phyloP scores from a whole-genome alignment of 495 filamentous ascomycete genomes.

The Daldinia bambusicola region DNA sequence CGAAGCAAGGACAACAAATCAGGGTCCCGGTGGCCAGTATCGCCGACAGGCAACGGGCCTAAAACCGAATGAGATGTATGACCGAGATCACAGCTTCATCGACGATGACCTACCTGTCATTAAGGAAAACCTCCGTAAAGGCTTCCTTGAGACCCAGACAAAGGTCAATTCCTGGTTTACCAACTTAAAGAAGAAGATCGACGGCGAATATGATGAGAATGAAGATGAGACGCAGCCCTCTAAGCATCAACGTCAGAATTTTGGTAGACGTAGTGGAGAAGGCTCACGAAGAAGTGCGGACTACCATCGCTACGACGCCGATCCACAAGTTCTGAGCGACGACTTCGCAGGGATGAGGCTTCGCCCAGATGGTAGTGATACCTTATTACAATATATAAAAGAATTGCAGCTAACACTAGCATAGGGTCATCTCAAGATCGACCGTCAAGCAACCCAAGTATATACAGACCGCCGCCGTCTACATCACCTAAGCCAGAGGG shows the following conservation, averaged over 20 bases:
- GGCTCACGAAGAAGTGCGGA: constrained; percentile 77
- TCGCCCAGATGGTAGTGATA: constrained; percentile 72
- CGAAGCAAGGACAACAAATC: constrained; percentile 60
- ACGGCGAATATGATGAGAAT: constrained; percentile 77
- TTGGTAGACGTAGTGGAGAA: constrained; percentile 51
- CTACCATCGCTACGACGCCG: constrained; percentile 93
- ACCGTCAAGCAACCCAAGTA: constrained; percentile 68
- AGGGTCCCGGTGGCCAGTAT: constrained; percentile 50
- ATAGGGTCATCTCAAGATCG: constrained; percentile 40
- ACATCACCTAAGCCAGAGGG: constrained; percentile 69
- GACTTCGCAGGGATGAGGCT: constrained; percentile 92
- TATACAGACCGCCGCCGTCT: constrained; percentile 77
- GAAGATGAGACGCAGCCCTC: constrained; percentile 61
- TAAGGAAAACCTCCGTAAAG: constrained; percentile 91
- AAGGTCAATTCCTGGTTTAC: constrained; percentile 94
- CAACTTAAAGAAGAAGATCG: constrained; percentile 87
- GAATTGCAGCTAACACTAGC: constrained; percentile 28
- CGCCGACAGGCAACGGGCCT: constrained; percentile 59
- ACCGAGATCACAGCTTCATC: constrained; percentile 81
- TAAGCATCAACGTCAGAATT: constrained; percentile 47
- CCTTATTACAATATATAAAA: background rate
- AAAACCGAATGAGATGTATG: constrained; percentile 62
- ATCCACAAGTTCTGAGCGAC: constrained; percentile 87
- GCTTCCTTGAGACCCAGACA: constrained; percentile 91
- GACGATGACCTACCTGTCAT: constrained; percentile 97